These are phyloP conservation scores for Ophiostoma montium DNA, from an alignment of 2,329 filamentous ascomycete genomes.

Conservation along the genomic window DNA sequence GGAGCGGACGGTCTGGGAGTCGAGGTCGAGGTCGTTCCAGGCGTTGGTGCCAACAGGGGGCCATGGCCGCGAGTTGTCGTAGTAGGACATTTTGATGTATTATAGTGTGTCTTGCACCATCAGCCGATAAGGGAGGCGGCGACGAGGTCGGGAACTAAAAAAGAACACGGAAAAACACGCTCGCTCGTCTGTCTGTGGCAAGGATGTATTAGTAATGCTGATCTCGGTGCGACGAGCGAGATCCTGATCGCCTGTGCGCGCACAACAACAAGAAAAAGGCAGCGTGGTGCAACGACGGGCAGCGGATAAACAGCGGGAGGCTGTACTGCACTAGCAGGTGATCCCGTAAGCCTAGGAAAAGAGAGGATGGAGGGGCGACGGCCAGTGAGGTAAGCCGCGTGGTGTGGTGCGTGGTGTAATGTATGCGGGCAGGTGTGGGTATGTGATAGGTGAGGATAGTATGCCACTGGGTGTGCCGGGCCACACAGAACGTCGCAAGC, in stretches of 20 bases:
- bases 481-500: no score
- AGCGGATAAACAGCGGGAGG: no score
- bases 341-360: no score
- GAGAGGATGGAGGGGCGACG: no score
- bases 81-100: slow-evolving; percentile 16
- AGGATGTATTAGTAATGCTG: not conserved
- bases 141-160: not conserved
- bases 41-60: slow-evolving; percentile 15
- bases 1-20: slow-evolving; percentile 18
- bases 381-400: no score
- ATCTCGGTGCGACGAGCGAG: not conserved
- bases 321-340: no score
- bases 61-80: slow-evolving; percentile 18
- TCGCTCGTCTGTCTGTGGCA: not conserved
- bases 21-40: slow-evolving; percentile 17
- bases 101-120: not conserved
- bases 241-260: not conserved
- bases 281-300: not conserved
- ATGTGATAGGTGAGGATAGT: no score
- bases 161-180: not conserved
- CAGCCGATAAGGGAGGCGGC: not conserved
- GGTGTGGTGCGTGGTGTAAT: no score
- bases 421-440: no score
- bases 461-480: no score
- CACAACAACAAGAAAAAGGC: not conserved